phyloP scores from a whole-genome alignment of 2,329 filamentous ascomycete genomes.

The Diaporthe citri region DNA sequence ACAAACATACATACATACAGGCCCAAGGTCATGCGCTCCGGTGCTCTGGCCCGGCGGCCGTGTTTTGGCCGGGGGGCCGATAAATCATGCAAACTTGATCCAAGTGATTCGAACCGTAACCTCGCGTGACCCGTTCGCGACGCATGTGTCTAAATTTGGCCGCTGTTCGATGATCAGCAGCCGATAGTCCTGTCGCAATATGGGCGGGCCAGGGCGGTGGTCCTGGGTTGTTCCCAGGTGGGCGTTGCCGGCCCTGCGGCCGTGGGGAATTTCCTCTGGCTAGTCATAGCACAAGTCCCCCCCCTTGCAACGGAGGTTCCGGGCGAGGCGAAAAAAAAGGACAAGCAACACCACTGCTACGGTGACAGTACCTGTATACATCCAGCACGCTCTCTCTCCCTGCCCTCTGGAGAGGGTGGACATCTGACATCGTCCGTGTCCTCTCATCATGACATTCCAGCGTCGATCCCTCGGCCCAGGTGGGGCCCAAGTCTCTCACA shows the following conservation, averaged over 20 bases:
- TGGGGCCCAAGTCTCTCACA: constrained; percentile 28
- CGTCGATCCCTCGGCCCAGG: constrained; percentile 24
- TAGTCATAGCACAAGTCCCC: constrained; percentile 19
- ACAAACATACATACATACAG: background rate
- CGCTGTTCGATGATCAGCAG: constrained; percentile 17
- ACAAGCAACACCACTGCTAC: background rate
- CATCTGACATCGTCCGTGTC: constrained; percentile 11
- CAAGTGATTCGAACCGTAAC: constrained; percentile 8
- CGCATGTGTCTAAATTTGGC: constrained; percentile 21
- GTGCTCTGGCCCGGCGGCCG: constrained; percentile 25
- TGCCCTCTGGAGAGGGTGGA: background rate
- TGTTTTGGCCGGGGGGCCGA: constrained; percentile 17
- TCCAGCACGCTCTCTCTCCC: background rate
- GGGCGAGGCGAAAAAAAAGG: constrained; percentile 3
- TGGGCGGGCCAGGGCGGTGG: constrained; percentile 10
- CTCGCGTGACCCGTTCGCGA: constrained; percentile 25
- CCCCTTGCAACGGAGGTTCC: constrained; percentile 26
- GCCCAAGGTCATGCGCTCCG: constrained; percentile 19
- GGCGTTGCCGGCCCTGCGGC: constrained; percentile 16
- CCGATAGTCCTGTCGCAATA: constrained; percentile 23
- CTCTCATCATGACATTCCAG: constrained; percentile 20
- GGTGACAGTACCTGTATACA: constrained; percentile 10
- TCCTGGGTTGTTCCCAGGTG: constrained; percentile 29
- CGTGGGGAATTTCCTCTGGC: constrained; percentile 16
- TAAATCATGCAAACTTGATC: constrained; percentile 13